Percentiles rank a stretch among this genome's conserved stretches.
phyloP scores from a whole-genome alignment of 441 rosid genomes.

The Arabidopsis lyrata region DNA sequence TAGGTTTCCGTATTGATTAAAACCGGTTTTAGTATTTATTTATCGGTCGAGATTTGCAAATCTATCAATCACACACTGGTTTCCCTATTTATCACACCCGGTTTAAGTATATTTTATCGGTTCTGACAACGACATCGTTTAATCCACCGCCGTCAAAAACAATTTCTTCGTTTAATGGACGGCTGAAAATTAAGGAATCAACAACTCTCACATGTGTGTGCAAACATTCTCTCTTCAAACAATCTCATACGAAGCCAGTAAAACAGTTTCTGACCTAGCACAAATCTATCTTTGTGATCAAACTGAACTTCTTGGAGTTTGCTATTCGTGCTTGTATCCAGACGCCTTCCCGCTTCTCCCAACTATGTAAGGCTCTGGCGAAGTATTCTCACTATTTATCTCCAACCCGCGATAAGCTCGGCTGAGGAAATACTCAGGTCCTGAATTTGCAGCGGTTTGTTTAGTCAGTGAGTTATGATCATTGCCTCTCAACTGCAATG shows the following conservation, averaged over 20 bases:
- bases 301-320: constrained; percentile 8
- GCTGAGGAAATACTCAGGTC: constrained; percentile 69
- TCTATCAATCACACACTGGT: too few relatives aligned
- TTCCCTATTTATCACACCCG: too few relatives aligned
- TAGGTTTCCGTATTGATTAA: neutral
- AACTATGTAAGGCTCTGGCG: constrained; percentile 58
- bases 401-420: constrained; percentile 85
- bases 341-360: constrained; percentile 92
- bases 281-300: neutral
- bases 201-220: too few relatives aligned
- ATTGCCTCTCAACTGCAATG: constrained; percentile 62
- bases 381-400: constrained; percentile 50
- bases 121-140: constrained; percentile 1
- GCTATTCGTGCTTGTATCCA: constrained; percentile 68
- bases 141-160: neutral
- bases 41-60: neutral
- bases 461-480: constrained; percentile 50
- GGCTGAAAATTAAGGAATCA: too few relatives aligned
- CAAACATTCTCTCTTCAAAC: too few relatives aligned
- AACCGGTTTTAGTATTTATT: neutral
- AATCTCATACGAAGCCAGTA: neutral
- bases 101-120: too few relatives aligned
- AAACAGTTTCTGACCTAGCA: constrained; percentile 10
- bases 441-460: constrained; percentile 67
- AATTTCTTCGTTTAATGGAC: neutral